Conservation (phyloP, 805 yeast species). For the Zygosaccharomyces kombuchaensis region DNA sequence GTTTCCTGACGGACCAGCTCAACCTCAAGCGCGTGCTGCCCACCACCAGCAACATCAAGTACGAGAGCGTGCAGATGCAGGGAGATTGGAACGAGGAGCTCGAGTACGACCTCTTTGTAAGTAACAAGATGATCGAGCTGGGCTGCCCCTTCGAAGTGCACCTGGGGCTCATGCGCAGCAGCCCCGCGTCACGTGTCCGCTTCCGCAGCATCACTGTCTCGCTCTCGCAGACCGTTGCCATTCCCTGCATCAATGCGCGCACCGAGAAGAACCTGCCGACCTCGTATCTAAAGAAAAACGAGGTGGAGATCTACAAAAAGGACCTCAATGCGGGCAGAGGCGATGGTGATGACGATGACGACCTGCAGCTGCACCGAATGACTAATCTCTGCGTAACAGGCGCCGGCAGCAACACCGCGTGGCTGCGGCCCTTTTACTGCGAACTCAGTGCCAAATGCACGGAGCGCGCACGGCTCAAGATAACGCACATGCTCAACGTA, state of each 20-base stretch:
- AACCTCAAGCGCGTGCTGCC: conserved; percentile 14
- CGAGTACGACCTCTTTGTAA: conserved; percentile 9
- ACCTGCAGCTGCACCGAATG: background rate
- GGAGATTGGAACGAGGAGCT: conserved; percentile 14
- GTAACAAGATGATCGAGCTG: conserved; percentile 17
- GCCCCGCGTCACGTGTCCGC: background rate
- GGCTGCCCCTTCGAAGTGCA: conserved; percentile 12
- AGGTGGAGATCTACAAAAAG: conserved; percentile 10
- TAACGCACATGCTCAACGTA: conserved; percentile 15
- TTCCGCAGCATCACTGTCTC: conserved; percentile 9
- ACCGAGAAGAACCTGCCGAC: conserved; percentile 8
- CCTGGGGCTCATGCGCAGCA: conserved; percentile 8
- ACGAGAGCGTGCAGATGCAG: conserved; percentile 12
- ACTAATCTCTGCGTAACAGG: background rate
- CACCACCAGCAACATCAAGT: conserved; percentile 8
- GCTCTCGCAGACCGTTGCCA: conserved; percentile 16
- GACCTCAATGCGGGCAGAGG: conserved; percentile 7
- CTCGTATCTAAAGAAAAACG: conserved; percentile 13
- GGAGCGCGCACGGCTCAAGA: conserved; percentile 16
- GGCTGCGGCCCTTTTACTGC: conserved; percentile 19
- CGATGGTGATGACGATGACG: conserved; percentile 12
- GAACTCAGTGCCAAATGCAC: conserved; percentile 12
- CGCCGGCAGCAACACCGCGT: background rate
- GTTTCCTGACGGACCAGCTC: conserved; percentile 16
- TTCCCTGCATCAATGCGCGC: conserved; percentile 16